phyloP scores from a whole-genome alignment of 2,329 filamentous ascomycete genomes.

The Clonostachys solani region DNA sequence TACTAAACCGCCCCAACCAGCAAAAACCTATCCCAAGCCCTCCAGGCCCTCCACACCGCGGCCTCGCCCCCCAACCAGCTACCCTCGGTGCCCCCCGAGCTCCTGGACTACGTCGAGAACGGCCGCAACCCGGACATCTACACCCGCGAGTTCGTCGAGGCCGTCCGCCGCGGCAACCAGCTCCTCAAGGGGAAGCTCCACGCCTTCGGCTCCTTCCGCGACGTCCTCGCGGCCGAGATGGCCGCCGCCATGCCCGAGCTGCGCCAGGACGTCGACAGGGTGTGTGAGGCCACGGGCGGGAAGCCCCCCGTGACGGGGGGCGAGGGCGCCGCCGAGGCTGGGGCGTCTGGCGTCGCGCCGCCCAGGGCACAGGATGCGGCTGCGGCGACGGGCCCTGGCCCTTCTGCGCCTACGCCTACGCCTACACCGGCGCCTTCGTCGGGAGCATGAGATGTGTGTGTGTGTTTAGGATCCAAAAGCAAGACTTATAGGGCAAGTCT shows the following conservation, averaged over 20 bases:
- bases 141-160: slow-evolving; percentile 69
- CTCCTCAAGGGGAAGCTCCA: slow-evolving; percentile 59
- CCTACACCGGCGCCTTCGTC: too few relatives aligned
- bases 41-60: slow-evolving; percentile 31
- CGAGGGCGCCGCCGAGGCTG: neutral
- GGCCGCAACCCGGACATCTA: slow-evolving; percentile 72
- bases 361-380: neutral
- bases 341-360: too few relatives aligned
- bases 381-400: neutral
- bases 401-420: neutral
- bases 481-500: too few relatives aligned
- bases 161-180: slow-evolving; percentile 62
- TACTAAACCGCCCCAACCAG: slow-evolving; percentile 12
- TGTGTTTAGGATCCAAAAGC: too few relatives aligned
- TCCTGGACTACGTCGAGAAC: slow-evolving; percentile 66
- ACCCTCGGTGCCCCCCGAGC: slow-evolving; percentile 54
- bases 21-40: slow-evolving; percentile 31
- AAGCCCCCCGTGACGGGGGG: neutral
- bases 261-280: slow-evolving; percentile 42
- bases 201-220: slow-evolving; percentile 57
- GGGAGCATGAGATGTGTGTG: too few relatives aligned
- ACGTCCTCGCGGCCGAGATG: slow-evolving; percentile 58
- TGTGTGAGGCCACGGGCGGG: slow-evolving; percentile 43
- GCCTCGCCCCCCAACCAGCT: slow-evolving; percentile 35
- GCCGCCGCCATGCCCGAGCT: slow-evolving; percentile 55